phyloP scores from a whole-genome alignment of 139 green algal genomes.

The Coccomyxa sp. region DNA sequence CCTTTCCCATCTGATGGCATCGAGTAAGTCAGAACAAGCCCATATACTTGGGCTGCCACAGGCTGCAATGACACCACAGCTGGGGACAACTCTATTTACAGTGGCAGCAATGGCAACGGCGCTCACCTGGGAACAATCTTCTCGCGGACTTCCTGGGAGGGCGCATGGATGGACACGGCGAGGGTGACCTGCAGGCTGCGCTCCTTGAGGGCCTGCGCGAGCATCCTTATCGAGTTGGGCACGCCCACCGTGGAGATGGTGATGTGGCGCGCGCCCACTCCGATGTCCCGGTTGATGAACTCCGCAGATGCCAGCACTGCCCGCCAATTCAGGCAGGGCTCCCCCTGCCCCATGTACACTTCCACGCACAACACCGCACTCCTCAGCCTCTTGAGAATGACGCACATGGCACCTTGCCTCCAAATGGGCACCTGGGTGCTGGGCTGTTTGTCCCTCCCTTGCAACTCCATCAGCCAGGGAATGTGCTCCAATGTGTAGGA shows the following conservation, averaged over 20 bases:
- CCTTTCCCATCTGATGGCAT: too few relatives aligned
- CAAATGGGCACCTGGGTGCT: too few relatives aligned
- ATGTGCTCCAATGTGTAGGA: too few relatives aligned
- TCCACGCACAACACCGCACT: background rate
- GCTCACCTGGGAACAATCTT: conserved; percentile 46
- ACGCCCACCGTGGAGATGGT: conserved; percentile 97
- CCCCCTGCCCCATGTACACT: conserved; percentile 98
- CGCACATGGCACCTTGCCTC: too few relatives aligned
- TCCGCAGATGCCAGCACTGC: conserved; percentile 62
- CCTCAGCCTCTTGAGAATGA: background rate
- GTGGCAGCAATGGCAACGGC: too few relatives aligned
- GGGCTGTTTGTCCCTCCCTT: too few relatives aligned
- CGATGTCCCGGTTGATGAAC: conserved; percentile 80
- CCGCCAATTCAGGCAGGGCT: conserved; percentile 90
- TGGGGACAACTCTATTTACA: too few relatives aligned
- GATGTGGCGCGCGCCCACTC: conserved; percentile 83
- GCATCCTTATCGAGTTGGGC: conserved; percentile 55
- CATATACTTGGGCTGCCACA: too few relatives aligned
- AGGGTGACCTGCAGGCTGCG: conserved; percentile 63
- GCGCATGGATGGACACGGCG: conserved; percentile 71
- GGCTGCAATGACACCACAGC: too few relatives aligned
- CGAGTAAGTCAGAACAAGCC: too few relatives aligned
- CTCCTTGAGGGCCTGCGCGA: conserved; percentile 6
- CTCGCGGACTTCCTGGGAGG: conserved; percentile 71
- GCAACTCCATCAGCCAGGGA: too few relatives aligned